Conservation (phyloP, 208 protist genomes). For the Trypanosoma lewisi region DNA sequence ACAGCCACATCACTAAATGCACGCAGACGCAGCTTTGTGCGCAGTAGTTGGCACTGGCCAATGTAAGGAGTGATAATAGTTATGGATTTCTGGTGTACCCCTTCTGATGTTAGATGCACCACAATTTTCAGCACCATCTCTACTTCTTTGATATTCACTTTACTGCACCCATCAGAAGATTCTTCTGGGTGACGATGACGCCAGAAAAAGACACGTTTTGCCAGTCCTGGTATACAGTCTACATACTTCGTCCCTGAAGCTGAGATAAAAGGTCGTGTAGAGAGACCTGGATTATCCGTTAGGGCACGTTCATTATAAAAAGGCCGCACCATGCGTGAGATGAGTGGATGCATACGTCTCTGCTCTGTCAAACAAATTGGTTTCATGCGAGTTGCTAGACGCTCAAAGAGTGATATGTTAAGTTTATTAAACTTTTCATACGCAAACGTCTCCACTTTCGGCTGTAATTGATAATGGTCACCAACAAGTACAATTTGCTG, state of each 20-base stretch:
- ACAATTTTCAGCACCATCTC: constrained; percentile 77
- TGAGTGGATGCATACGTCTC: constrained; percentile 86
- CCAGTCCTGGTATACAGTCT: constrained; percentile 69
- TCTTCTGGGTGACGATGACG: constrained; percentile 80
- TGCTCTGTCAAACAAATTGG: constrained; percentile 87
- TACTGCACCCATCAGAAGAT: constrained; percentile 73
- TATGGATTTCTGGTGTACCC: constrained; percentile 87
- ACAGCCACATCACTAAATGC: constrained; percentile 75
- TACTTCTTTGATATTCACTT: constrained; percentile 84
- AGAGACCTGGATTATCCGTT: constrained; percentile 57
- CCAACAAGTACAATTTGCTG: constrained; percentile 91
- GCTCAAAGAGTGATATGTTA: constrained; percentile 91
- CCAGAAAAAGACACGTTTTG: constrained; percentile 86
- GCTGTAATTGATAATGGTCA: constrained; percentile 92
- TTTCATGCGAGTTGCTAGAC: constrained; percentile 45
- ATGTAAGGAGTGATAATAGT: constrained; percentile 95
- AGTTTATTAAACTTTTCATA: constrained; percentile 88
- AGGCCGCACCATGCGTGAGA: constrained; percentile 81
- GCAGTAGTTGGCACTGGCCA: constrained; percentile 87
- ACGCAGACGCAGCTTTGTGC: constrained; percentile 63
- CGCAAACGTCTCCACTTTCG: constrained; percentile 88
- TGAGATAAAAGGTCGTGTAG: constrained; percentile 51
- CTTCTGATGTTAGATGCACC: constrained; percentile 69
- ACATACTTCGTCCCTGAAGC: constrained; percentile 25
- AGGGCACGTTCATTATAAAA: constrained; percentile 75